Evolutionary conservation across 108 stramenopile species (phyloP).

Genomic region (Cyclotella cryptica): DNA sequence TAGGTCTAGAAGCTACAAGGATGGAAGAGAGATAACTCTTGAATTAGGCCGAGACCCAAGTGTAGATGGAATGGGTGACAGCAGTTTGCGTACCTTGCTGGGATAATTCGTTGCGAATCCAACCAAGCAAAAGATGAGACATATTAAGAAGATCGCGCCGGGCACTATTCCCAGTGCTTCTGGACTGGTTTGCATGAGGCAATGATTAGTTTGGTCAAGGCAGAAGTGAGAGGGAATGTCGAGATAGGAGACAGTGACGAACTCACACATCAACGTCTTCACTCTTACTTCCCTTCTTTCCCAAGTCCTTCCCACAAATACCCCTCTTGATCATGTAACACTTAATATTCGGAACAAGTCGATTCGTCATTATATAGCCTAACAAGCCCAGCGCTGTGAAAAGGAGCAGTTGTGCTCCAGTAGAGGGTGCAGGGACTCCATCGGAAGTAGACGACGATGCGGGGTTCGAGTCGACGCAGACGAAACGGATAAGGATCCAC

Average conservation of each 20-base stretch:
- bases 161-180: slow-evolving; percentile 96
- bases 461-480: neutral
- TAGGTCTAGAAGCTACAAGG: slow-evolving; percentile 46
- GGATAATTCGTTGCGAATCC: slow-evolving; percentile 86
- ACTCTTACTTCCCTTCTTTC: slow-evolving; percentile 82
- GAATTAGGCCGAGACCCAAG: neutral
- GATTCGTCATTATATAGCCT: slow-evolving; percentile 45
- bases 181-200: slow-evolving; percentile 57
- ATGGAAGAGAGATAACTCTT: slow-evolving; percentile 4
- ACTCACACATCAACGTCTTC: slow-evolving; percentile 66
- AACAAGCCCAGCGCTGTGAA: slow-evolving; percentile 38
- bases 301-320: slow-evolving; percentile 87
- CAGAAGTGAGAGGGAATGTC: neutral
- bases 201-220: neutral
- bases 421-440: slow-evolving; percentile 1
- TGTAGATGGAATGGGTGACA: neutral
- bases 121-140: slow-evolving; percentile 88
- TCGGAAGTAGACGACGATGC: neutral
- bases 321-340: slow-evolving; percentile 79
- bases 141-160: slow-evolving; percentile 91
- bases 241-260: neutral
- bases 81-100: slow-evolving; percentile 40
- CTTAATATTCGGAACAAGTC: slow-evolving; percentile 46
- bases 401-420: slow-evolving; percentile 45
- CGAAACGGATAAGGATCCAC: neutral